Base-by-base conservation (phyloP, 495 filamentous ascomycete species). In the Trichoderma erinaceum region DNA sequence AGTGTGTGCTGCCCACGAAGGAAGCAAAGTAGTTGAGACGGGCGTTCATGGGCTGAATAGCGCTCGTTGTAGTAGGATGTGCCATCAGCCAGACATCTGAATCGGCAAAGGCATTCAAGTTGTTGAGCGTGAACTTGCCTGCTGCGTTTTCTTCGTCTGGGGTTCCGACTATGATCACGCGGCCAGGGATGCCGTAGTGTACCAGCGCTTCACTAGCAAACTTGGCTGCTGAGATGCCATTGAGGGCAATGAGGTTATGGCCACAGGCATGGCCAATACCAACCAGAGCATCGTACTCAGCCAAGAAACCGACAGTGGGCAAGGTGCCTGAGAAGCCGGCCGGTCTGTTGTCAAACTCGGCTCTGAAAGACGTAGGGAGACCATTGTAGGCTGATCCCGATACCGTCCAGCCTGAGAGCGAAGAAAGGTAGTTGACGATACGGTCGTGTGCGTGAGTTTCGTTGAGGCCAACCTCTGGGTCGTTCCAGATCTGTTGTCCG, bases 111-210 rank as follows among this genome's bases (percentile, higher is more conserved):
- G 84, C 84, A 2, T 84, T 83, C 2, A 78, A 79, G 21, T 86
- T 78, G 15, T 84, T 77, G 1, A 87, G 75, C 64, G 80, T 78
- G 4, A 77, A 79, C 72, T 87, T 87, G 29, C 85, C 84, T 6
- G 82, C 84, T 10, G 81, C 83, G 44, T 84, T 81, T 68, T 87
- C 85, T 72, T 87, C 85, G 1, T 83, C 85, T 3, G 85, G 85
- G 0, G 83, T 86, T 2, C 85, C 85, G 18, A 87, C 73, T 13
- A 87, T 68, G 41, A 83, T 78, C 0, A 83, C 73, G 7, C 79
- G 80, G 1, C 83, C 85, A 0, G 79, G 79, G 16, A 85, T 72
- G 5, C 75, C 72, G n/a, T 77, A 75, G 56, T 79, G 71, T 50
- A 76, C 70, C 67, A 82, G 70, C 0, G 79, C 72, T 8, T 80